Base-by-base conservation (phyloP, 805 yeast genomes). In the Hanseniaspora hatyaiensis region DNA sequence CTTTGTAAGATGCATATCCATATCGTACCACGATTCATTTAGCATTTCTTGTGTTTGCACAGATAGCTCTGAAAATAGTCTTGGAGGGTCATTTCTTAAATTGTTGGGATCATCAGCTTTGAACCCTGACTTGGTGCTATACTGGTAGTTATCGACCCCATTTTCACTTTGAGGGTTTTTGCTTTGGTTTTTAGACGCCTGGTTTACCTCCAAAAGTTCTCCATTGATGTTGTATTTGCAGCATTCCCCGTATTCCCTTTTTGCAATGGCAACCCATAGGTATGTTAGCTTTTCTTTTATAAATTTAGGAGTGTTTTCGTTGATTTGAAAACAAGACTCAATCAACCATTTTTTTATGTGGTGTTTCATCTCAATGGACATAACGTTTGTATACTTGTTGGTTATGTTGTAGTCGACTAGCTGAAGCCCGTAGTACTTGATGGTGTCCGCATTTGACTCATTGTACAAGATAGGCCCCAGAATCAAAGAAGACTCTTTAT, bases 181-280 rank as follows among this genome's bases (percentile, higher is more conserved):
- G 12, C 34, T 19, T 9, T 55, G 30, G 28, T 38, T 37, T 28
- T 22, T 39, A 23, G 41, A 31, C 36, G 30, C 48, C 45, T 20
- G 49, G 15, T 30, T 47, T 13, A 29, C 39, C 16, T 37, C 40
- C 24, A 39, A 23, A 11, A 37, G 44, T 19, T 48, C 51, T 13
- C 51, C 51, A 9, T 36, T 31, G 6, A 41, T 29, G 28, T 41
- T 37, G n/a, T 32, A 48, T 50, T 63, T 70, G n/a, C 82, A 63
- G 51, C 74, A 77, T 32, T 75, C 69, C 15, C 96, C 96, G 98
- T 98, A 92, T 26, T 78, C 72, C 50, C 95, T 72, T 59, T 92
- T 92, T 9, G 95, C 94, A 6, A 92, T 69, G 34, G 83, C 80
- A 0, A 84, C 95, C 96, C 97, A 88, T 22, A 92, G 65, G 53